Conservation (phyloP, 805 yeast genomes). For the Candida maris region DNA sequence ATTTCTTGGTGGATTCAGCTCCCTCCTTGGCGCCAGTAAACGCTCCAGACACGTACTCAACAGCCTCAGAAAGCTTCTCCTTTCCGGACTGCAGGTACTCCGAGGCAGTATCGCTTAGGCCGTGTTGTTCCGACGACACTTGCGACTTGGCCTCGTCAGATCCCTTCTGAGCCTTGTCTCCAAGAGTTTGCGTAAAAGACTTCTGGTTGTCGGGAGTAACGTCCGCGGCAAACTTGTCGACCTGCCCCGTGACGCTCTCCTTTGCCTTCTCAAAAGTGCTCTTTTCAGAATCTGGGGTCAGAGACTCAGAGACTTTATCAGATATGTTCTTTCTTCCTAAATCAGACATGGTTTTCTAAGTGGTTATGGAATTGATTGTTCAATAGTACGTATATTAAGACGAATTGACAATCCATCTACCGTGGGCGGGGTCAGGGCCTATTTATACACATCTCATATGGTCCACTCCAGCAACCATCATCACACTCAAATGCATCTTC, state of each 20-base stretch:
- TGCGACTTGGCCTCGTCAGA: slow-evolving; percentile 41
- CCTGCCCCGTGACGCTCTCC: slow-evolving; percentile 63
- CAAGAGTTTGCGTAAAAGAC: slow-evolving; percentile 60
- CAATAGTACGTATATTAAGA: not conserved
- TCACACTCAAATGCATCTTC: no score
- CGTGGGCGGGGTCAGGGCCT: no score
- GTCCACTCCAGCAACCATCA: no score
- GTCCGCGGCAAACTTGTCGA: slow-evolving; percentile 59
- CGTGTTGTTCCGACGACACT: slow-evolving; percentile 11
- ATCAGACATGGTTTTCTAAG: slow-evolving; percentile 30
- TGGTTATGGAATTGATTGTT: not conserved
- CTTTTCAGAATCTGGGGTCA: slow-evolving; percentile 75
- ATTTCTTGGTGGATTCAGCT: slow-evolving; percentile 25
- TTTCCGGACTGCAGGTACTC: slow-evolving; percentile 46
- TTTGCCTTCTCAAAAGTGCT: slow-evolving; percentile 61
- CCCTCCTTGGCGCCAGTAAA: slow-evolving; percentile 52
- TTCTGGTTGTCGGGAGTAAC: slow-evolving; percentile 65
- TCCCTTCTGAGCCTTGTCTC: slow-evolving; percentile 42
- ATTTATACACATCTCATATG: no score
- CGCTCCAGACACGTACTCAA: slow-evolving; percentile 57
- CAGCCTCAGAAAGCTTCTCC: slow-evolving; percentile 45
- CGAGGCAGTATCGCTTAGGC: slow-evolving; percentile 42
- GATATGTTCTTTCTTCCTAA: slow-evolving; percentile 68
- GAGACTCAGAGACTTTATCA: slow-evolving; percentile 62
- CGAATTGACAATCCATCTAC: no score